Conservation (phyloP, 495 filamentous ascomycete genomes). For the Lepidopterella palustris region DNA sequence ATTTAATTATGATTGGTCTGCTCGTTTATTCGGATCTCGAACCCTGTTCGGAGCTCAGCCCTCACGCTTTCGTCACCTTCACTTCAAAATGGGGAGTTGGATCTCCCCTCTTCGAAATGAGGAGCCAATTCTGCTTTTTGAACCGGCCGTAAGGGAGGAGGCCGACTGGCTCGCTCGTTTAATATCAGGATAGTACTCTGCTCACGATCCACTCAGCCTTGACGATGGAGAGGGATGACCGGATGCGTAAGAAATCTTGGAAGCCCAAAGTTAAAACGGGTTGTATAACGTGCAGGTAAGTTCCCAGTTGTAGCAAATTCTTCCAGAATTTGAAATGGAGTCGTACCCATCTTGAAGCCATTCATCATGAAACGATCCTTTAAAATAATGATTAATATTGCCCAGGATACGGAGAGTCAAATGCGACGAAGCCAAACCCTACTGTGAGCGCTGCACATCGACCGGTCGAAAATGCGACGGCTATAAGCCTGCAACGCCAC, state of each 20-base stretch:
- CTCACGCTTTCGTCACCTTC: background rate
- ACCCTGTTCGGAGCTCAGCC: background rate
- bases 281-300: conserved; percentile 25
- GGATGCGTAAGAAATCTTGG: conserved; percentile 19
- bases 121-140: background rate
- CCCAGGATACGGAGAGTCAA: conserved; percentile 25
- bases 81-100: background rate
- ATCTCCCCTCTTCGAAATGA: background rate
- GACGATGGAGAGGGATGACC: conserved; percentile 5
- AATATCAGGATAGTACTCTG: background rate
- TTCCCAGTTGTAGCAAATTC: background rate
- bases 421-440: conserved; percentile 24
- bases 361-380: no score
- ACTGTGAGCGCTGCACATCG: conserved; percentile 19
- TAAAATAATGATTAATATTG: background rate
- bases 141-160: no score
- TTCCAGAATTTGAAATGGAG: background rate
- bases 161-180: conserved; percentile 23
- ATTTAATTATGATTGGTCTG: background rate
- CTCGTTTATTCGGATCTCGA: background rate
- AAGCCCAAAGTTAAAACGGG: conserved; percentile 23
- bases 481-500: conserved; percentile 5
- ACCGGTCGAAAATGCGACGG: conserved; percentile 26
- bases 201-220: background rate
- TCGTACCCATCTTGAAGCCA: no score